Evolutionary conservation across 2,329 filamentous ascomycete genomes (phyloP).

Genomic region (Botrytis fragariae): DNA sequence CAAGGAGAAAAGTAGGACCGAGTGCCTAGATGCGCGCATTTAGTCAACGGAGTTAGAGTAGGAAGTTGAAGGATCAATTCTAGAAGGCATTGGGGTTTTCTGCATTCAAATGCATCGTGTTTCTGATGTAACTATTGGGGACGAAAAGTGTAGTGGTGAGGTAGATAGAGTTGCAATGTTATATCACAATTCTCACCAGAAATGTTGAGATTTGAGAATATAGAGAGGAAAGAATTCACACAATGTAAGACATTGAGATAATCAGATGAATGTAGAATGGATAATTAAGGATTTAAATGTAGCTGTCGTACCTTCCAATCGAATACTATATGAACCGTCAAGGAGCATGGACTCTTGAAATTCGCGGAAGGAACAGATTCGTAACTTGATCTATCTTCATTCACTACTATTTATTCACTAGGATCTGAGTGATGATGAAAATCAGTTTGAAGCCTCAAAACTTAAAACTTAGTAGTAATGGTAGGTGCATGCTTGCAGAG

Average conservation of each 20-base stretch:
- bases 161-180: neutral
- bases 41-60: neutral
- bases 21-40: neutral
- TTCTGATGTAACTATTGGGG: neutral
- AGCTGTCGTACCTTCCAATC: neutral
- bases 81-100: neutral
- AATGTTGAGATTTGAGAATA: neutral
- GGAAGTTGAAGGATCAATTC: neutral
- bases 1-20: neutral
- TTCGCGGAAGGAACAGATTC: neutral
- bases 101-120: fast-evolving
- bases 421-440: neutral
- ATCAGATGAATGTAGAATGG: neutral
- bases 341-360: neutral
- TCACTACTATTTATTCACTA: neutral
- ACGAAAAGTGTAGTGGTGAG: neutral
- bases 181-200: neutral
- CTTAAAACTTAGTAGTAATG: too few relatives aligned
- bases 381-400: neutral
- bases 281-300: neutral
- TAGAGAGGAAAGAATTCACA: neutral
- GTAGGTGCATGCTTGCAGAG: neutral
- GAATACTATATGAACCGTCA: neutral
- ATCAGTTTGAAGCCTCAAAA: neutral
- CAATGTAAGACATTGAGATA: neutral